Evolutionary conservation across 2,329 filamentous ascomycete genomes (phyloP), one percentile per base, ranked within the genome.

Genomic region (Trichophyton mentagrophytes): DNA sequence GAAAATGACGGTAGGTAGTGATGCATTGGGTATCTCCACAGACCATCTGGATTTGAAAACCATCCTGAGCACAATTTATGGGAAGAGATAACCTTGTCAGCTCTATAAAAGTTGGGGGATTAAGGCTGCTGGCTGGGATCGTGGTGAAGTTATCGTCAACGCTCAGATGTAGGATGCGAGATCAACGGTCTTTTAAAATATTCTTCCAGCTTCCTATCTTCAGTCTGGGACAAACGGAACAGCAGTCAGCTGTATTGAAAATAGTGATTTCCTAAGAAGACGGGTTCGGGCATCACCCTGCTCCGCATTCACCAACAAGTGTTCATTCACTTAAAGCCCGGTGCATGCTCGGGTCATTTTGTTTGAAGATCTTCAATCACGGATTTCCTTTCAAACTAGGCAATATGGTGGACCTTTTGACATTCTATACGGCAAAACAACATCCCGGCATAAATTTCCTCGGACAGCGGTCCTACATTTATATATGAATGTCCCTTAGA

Each of bases 41-140:
- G 68, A 70, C 73, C 76, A 82, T 57, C 76, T 74, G 1, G 80
- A 81, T 70, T 78, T 77, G 67, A 79, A 74, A 20, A 79, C 78
- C 80, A 83, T 82, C 11, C 33, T 55, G 9, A 17, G 49, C 15
- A 17, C n/a, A 17, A n/a, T 17, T 17, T 17, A 17, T 36, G 49
- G 20, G 46, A 27, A 25, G 20, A 27, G 46, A 25, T 15, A 25
- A 30, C 20, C 20, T 27, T 27, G 11, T 15, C 20, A 13, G 46
- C 46, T 22, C 20, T 49, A 30, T 15, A 3, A 13, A 25, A 6
- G 8, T 27, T 2, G 46, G 11, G 20, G 20, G 22, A 2, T 25
- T 11, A 25, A 5, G 20, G 46, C 9, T 6, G 8, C 2, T 15
- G 13, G 33, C 5, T 27, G 13, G 33, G 11, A 38, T 6, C 27